These are phyloP conservation scores for Gynochthodes officinalis DNA, from an alignment of 257 asterid species.

Conservation along the genomic window DNA sequence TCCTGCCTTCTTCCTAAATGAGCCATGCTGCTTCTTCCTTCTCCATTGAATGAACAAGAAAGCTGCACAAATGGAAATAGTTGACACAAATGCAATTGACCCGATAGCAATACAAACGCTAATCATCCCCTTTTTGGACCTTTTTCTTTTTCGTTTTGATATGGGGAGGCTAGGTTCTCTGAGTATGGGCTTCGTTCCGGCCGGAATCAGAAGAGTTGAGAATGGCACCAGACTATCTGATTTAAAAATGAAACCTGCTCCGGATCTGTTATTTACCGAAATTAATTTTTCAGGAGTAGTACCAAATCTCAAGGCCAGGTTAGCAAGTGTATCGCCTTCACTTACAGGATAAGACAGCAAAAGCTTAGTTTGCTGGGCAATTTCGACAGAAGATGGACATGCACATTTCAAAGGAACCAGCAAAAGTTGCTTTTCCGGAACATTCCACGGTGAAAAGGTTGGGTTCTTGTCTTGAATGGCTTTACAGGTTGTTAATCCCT, in stretches of 20 bases:
- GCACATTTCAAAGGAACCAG: conserved; percentile 48
- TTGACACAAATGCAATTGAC: conserved; percentile 29
- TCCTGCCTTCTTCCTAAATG: conserved; percentile 18
- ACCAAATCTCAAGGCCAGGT: conserved; percentile 35
- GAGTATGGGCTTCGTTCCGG: conserved; percentile 27
- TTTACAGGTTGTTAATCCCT: conserved; percentile 49
- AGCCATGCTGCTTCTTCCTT: conserved; percentile 23
- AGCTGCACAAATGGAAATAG: conserved; percentile 37
- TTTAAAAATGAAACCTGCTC: conserved; percentile 19
- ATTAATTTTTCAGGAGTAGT: conserved; percentile 37
- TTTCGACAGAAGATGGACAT: conserved; percentile 40
- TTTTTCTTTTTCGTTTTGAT: conserved; percentile 28
- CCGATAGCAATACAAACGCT: conserved; percentile 47
- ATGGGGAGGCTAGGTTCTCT: conserved; percentile 26
- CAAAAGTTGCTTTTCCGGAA: conserved; percentile 27
- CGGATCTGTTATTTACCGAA: conserved; percentile 31
- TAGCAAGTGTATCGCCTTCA: conserved; percentile 41
- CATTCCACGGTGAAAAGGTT: conserved; percentile 20
- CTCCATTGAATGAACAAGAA: conserved; percentile 33
- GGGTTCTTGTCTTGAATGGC: conserved; percentile 47
- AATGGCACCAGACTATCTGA: conserved; percentile 30
- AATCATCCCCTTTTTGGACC: conserved; percentile 33
- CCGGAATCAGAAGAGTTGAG: conserved; percentile 51
- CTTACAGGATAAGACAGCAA: conserved; percentile 52
- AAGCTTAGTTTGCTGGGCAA: conserved; percentile 14